A percentile compares a stretch with the other conserved stretches of the same genome.
These are phyloP conservation scores for Ulvella scutata DNA, from an alignment of 139 green algal species.

Conservation along the genomic window DNA sequence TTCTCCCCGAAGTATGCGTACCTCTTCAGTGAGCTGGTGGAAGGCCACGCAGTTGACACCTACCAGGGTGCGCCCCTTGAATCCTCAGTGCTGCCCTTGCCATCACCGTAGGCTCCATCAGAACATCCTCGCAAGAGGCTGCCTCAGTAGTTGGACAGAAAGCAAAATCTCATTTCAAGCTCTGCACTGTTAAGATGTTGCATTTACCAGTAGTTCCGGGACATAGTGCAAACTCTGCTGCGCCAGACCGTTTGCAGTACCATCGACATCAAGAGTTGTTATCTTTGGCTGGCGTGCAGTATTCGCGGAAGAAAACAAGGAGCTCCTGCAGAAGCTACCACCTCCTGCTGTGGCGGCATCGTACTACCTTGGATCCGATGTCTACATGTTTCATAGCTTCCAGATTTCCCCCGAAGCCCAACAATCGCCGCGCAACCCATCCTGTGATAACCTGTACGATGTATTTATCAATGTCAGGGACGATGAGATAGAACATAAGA, in stretches of 20 bases:
- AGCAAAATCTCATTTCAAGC: no score
- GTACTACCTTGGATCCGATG: slow-evolving; percentile 58
- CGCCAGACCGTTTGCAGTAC: no score
- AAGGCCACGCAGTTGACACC: slow-evolving; percentile 78
- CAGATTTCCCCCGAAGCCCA: neutral
- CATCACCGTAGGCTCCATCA: no score
- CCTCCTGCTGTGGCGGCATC: slow-evolving; percentile 42
- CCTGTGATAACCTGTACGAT: neutral
- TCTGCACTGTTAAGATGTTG: no score
- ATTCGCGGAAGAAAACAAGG: slow-evolving; percentile 60
- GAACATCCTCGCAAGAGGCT: no score
- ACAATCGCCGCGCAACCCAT: neutral
- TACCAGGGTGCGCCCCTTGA: no score
- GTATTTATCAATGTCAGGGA: slow-evolving; percentile 49
- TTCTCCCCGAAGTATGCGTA: neutral
- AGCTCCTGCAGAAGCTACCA: slow-evolving; percentile 45
- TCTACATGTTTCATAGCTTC: slow-evolving; percentile 32
- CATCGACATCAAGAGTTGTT: no score
- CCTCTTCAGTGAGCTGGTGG: slow-evolving; percentile 17
- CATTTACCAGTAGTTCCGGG: no score
- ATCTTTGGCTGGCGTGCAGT: no score
- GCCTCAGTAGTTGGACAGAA: no score
- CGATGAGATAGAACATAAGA: slow-evolving; percentile 84
- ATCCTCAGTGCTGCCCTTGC: no score
- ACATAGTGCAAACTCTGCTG: no score